phyloP scores from a whole-genome alignment of 345 rosid genomes.

The Murraya paniculata region DNA sequence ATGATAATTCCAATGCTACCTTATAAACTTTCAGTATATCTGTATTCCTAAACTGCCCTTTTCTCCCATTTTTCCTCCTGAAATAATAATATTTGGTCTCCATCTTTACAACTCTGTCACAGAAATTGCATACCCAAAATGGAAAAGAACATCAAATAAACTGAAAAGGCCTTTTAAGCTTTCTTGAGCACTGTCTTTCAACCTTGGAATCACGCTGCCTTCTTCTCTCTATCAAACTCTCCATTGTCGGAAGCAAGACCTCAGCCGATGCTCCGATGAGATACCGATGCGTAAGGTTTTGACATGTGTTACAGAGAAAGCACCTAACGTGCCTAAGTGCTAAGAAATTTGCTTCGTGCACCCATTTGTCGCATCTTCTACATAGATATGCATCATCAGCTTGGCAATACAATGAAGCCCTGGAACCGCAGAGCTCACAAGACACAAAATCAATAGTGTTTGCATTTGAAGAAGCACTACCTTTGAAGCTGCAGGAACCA shows the following conservation, averaged over 20 bases:
- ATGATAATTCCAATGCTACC: background rate
- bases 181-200: constrained; percentile 21
- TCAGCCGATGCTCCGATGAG: constrained; percentile 48
- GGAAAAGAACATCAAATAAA: constrained; percentile 47
- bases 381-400: constrained; percentile 83
- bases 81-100: no score
- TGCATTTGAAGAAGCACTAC: background rate
- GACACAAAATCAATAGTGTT: constrained; percentile 19
- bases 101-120: no score
- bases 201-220: constrained; percentile 26
- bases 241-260: constrained; percentile 37
- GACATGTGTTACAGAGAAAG: constrained; percentile 63
- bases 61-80: background rate
- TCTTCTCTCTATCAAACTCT: constrained; percentile 26
- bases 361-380: constrained; percentile 62
- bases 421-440: constrained; percentile 66
- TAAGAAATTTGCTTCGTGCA: constrained; percentile 78
- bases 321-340: constrained; percentile 76
- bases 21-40: background rate
- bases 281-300: constrained; percentile 52
- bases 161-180: constrained; percentile 41
- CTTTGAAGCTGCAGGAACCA: constrained; percentile 8
- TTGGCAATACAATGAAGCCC: constrained; percentile 65
- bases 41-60: background rate
- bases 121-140: background rate